phyloP scores from a whole-genome alignment of 495 filamentous ascomycete species.

The Opeltia flavorubescens region DNA sequence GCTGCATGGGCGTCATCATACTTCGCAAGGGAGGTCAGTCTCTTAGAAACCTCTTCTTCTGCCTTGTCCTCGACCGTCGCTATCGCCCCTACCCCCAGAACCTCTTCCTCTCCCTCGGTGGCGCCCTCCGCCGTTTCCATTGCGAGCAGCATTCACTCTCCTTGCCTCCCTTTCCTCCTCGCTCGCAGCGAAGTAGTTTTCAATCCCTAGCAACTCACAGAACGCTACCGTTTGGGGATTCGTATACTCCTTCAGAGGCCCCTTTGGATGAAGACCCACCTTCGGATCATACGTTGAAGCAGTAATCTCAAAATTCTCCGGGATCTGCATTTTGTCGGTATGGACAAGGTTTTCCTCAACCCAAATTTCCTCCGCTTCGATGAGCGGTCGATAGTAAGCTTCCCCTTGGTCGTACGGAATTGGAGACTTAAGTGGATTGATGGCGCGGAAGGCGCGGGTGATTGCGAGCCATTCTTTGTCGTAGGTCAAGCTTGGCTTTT shows the following conservation, averaged over 20 bases:
- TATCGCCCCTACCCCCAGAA: constrained; percentile 21
- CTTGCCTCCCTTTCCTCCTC: constrained; percentile 52
- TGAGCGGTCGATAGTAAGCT: constrained; percentile 42
- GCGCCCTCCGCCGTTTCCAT: constrained; percentile 18
- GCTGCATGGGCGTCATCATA: no score
- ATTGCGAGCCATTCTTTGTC: constrained; percentile 95
- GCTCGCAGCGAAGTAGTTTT: constrained; percentile 57
- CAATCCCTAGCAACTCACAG: constrained; percentile 62
- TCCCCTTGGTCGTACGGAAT: constrained; percentile 46
- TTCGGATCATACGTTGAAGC: constrained; percentile 52
- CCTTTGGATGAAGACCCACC: constrained; percentile 20
- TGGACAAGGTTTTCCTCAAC: constrained; percentile 57
- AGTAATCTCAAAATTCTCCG: constrained; percentile 60
- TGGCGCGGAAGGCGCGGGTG: constrained; percentile 57
- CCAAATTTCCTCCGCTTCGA: constrained; percentile 57
- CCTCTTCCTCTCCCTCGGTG: constrained; percentile 15
- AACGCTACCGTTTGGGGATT: constrained; percentile 71
- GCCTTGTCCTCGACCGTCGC: constrained; percentile 22
- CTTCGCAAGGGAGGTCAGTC: no score
- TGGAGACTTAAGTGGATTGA: constrained; percentile 40
- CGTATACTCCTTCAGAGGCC: constrained; percentile 58
- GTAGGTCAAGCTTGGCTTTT: constrained; percentile 46
- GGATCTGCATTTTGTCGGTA: constrained; percentile 45
- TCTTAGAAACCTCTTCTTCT: constrained; percentile 13
- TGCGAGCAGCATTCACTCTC: constrained; percentile 23